Evolutionary conservation across 2,329 filamentous ascomycete genomes (phyloP), one percentile per base, ranked within the genome.

Genomic region (Trichoderma semiorbis): DNA sequence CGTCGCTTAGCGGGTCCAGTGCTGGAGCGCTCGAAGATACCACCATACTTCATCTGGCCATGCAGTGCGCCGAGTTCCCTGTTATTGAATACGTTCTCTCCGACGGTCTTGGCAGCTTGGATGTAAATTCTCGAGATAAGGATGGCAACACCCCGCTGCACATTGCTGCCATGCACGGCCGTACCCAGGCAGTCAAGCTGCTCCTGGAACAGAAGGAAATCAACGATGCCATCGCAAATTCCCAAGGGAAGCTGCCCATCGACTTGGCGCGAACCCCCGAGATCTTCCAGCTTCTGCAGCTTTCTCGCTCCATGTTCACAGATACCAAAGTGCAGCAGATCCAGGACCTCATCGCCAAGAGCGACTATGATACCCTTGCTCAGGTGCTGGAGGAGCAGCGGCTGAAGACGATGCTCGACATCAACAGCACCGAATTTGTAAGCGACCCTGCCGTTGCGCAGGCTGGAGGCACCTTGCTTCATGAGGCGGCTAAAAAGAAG

Each of bases 61-160:
- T 98, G 58, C 96, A 99, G 82, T 98, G 95, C 82, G 95, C 96
- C 64, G 96, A 98, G 80, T 88, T 92, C 63, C 91, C 93, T 24
- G 94, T 99, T 32, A 92, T 99, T 69, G 95, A 99, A 80, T 98
- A 95, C 78, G 92, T 98, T n/a, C 84, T 99, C 57, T 95, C 94
- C 2, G 88, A 93, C 73, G 89, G 92, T 34, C 86, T 84, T 16
- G 85, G 85, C 55, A 84, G 84, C 67, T 85, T 97, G 69, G 94
- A 98, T 78, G 85, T 98, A 80, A 99, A 98, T 81, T 91, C 92
- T 53, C 90, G 93, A 73, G 96, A 99, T 82, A 92, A 92, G 76
- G 95, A 98, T 77, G 96, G 96, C 73, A 99, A 98, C 80, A 97
- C 95, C 1, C 91, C 96, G 26, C 87, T 99, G 67, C 95, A 98